Percentiles rank a stretch among this genome's conserved stretches.
Conservation (phyloP, 768 basidiomycete species). For the Amanita molliuscula region DNA sequence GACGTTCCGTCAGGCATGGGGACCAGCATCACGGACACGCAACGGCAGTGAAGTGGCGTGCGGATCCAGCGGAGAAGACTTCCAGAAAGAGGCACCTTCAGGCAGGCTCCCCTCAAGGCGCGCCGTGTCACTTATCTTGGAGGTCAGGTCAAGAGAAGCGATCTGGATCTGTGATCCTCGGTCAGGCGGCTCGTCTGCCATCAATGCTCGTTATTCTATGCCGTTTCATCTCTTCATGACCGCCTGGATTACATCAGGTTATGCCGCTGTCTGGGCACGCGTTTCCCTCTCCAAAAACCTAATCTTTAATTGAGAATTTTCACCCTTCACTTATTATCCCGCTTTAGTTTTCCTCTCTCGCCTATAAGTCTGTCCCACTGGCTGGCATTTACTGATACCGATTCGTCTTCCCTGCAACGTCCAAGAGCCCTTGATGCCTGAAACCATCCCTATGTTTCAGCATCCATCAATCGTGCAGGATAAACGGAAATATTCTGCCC, state of each 20-base stretch:
- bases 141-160: constrained; percentile 13
- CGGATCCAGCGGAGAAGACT: constrained; percentile 6
- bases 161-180: constrained; percentile 27
- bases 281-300: constrained; percentile 8
- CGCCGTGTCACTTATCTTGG: constrained; percentile 11
- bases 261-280: constrained; percentile 6
- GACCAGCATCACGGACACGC: constrained; percentile 3
- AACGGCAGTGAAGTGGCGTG: constrained; percentile 7
- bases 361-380: constrained; percentile 2
- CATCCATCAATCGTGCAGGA: neutral
- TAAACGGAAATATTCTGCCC: constrained; percentile 1
- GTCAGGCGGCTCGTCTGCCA: constrained; percentile 17
- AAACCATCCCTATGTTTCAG: neutral
- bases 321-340: constrained; percentile 5
- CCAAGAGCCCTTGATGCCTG: constrained; percentile 2
- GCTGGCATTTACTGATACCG: neutral
- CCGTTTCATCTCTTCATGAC: constrained; percentile 14
- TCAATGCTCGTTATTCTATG: constrained; percentile 15
- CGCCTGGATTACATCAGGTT: constrained; percentile 12
- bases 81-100: constrained; percentile 1
- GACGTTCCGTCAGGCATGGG: neutral
- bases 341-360: neutral
- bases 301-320: constrained; percentile 7
- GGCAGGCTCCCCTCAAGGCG: constrained; percentile 3
- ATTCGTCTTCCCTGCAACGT: constrained; percentile 1